Evolutionary conservation across 305 asterid genomes (phyloP).

Genomic region (Plantago rigida): DNA sequence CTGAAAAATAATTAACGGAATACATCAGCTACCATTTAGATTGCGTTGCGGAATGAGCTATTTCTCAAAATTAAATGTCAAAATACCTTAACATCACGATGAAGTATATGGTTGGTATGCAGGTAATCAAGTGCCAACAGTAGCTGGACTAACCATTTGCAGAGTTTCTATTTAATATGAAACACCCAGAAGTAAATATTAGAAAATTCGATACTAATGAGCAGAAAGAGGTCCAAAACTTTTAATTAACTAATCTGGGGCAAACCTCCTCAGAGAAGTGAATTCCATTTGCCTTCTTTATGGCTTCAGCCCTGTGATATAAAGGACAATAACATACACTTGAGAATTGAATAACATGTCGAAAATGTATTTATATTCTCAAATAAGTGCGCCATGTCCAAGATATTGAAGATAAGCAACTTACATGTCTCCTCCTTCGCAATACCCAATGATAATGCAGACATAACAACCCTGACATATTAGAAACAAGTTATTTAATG

Average conservation of each 20-base stretch:
- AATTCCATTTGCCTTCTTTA: slow-evolving; percentile 72
- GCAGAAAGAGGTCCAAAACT: slow-evolving; percentile 7
- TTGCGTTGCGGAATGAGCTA: slow-evolving; percentile 3
- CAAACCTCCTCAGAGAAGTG: slow-evolving; percentile 89
- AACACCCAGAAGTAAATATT: slow-evolving; percentile 24
- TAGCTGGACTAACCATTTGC: slow-evolving; percentile 94
- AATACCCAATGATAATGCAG: slow-evolving; percentile 91
- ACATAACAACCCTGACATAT: slow-evolving; percentile 86
- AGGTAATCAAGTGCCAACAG: slow-evolving; percentile 90
- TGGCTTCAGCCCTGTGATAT: slow-evolving; percentile 74
- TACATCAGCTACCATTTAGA: slow-evolving; percentile 23
- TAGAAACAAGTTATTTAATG: slow-evolving; percentile 18
- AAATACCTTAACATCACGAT: slow-evolving; percentile 95
- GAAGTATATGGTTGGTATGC: slow-evolving; percentile 80
- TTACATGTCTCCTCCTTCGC: slow-evolving; percentile 99
- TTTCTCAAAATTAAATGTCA: slow-evolving; percentile 8
- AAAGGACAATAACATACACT: slow-evolving; percentile 12
- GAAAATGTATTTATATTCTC: background rate
- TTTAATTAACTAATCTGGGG: slow-evolving; percentile 11
- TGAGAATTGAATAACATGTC: background rate
- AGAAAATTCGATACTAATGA: slow-evolving; percentile 9
- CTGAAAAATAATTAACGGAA: slow-evolving; percentile 40
- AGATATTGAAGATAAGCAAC: slow-evolving; percentile 28
- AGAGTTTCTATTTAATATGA: slow-evolving; percentile 61
- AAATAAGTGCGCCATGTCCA: too few relatives aligned